Conservation (phyloP, 768 basidiomycete species). For the Pisolithus marmoratus region DNA sequence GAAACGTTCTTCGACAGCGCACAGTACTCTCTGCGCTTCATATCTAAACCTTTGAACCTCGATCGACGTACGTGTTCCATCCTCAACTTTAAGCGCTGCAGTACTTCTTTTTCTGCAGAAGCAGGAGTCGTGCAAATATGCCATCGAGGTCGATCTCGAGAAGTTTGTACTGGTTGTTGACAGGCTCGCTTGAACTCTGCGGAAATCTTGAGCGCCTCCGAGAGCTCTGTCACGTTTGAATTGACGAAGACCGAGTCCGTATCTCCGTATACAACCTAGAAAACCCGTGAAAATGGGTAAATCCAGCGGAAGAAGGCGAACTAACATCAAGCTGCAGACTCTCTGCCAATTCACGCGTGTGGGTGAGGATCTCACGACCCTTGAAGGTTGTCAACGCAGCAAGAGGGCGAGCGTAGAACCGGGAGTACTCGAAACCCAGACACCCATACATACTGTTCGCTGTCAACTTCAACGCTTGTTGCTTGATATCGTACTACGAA, state of each 20-base stretch:
- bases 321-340: conserved; percentile 83
- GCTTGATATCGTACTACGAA: conserved; percentile 89
- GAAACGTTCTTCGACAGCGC: conserved; percentile 88
- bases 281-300: not conserved
- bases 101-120: conserved; percentile 99
- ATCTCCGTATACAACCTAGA: conserved; percentile 95
- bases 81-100: conserved; percentile 92
- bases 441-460: conserved; percentile 99
- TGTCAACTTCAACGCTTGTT: conserved; percentile 93
- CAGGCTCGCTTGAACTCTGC: conserved; percentile 89
- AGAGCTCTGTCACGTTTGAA: conserved; percentile 83
- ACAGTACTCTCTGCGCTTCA: conserved; percentile 97
- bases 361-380: conserved; percentile 93
- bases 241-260: conserved; percentile 99
- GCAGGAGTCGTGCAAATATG: conserved; percentile 85
- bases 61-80: conserved; percentile 65
- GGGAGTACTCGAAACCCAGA: conserved; percentile 93
- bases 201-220: conserved; percentile 88
- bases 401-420: conserved; percentile 95
- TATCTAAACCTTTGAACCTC: conserved; percentile 98
- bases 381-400: conserved; percentile 97
- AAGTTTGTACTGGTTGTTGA: conserved; percentile 92
- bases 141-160: conserved; percentile 97
- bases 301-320: not conserved
- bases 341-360: conserved; percentile 90